Evolutionary conservation across 768 basidiomycete species (phyloP).

Genomic region (Roridomyces roridus): DNA sequence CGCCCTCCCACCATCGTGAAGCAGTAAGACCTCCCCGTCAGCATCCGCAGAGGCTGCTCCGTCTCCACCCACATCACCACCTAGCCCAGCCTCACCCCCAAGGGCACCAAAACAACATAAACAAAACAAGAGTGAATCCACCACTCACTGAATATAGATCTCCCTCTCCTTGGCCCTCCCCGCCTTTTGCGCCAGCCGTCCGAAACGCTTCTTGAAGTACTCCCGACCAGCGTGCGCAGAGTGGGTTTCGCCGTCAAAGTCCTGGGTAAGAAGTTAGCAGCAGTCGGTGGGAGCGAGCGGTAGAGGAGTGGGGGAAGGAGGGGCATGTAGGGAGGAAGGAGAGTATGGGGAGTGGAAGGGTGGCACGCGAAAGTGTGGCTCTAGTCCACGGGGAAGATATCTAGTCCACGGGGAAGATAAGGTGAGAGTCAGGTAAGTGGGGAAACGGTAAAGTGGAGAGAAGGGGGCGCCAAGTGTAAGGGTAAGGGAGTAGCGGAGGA

Average conservation of each 20-base stretch:
- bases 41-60: too few species aligned
- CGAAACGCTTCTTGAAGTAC: constrained; percentile 90
- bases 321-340: neutral
- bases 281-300: neutral
- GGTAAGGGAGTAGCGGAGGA: too few species aligned
- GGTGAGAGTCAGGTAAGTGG: too few species aligned
- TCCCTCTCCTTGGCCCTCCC: constrained; percentile 87
- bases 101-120: constrained; percentile 3
- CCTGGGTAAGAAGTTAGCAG: constrained; percentile 46
- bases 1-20: too few species aligned
- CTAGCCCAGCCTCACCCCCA: too few species aligned
- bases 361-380: too few species aligned
- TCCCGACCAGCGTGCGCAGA: constrained; percentile 81
- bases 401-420: too few species aligned
- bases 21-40: too few species aligned
- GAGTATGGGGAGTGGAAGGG: neutral
- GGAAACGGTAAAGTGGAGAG: too few species aligned
- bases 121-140: neutral
- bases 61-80: too few species aligned
- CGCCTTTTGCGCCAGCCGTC: constrained; percentile 81
- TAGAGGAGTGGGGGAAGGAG: neutral
- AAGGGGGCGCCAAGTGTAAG: too few species aligned
- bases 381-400: too few species aligned
- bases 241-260: constrained; percentile 81
- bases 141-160: constrained; percentile 91